These are phyloP conservation scores for Acanthamoeba sp. DNA, from an alignment of 208 protist species.

Conservation along the genomic window DNA sequence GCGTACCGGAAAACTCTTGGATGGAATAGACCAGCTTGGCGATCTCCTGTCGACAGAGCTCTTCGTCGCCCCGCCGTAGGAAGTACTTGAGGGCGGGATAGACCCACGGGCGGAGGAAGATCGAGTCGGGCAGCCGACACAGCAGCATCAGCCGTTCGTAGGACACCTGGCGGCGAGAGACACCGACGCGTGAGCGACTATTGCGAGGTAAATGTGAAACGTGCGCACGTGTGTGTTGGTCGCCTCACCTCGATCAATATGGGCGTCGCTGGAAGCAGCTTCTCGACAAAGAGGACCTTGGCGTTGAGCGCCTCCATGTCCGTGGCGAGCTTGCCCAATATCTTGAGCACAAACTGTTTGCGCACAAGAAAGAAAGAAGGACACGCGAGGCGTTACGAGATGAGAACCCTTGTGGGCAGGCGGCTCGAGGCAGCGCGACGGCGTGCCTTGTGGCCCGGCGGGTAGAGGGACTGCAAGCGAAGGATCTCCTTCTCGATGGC, in stretches of 20 bases:
- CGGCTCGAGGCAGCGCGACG: neutral
- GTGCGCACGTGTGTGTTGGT: neutral
- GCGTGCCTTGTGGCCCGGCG: conserved; percentile 23
- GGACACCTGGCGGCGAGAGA: too few relatives aligned
- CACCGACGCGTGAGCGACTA: too few relatives aligned
- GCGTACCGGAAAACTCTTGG: conserved; percentile 41
- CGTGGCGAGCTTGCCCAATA: conserved; percentile 50
- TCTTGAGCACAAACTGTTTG: conserved; percentile 58
- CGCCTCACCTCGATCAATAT: conserved; percentile 64
- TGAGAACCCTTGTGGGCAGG: too few relatives aligned
- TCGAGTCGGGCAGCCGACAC: conserved; percentile 58
- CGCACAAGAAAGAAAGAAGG: neutral
- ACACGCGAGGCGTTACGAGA: too few relatives aligned
- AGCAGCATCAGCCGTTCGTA: conserved; percentile 62
- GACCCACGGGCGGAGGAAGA: conserved; percentile 55
- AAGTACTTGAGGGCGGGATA: conserved; percentile 72
- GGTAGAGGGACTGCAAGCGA: conserved; percentile 48
- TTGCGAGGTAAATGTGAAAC: neutral
- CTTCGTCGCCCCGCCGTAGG: conserved; percentile 26
- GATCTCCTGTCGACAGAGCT: conserved; percentile 36
- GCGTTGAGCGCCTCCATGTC: conserved; percentile 66
- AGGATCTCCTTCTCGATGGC: conserved; percentile 21
- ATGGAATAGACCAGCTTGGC: conserved; percentile 40
- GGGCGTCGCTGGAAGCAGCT: conserved; percentile 36
- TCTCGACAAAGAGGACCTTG: conserved; percentile 52